Conservation (phyloP, 495 filamentous ascomycete genomes). For the Penicillium psychrofluorescens region DNA sequence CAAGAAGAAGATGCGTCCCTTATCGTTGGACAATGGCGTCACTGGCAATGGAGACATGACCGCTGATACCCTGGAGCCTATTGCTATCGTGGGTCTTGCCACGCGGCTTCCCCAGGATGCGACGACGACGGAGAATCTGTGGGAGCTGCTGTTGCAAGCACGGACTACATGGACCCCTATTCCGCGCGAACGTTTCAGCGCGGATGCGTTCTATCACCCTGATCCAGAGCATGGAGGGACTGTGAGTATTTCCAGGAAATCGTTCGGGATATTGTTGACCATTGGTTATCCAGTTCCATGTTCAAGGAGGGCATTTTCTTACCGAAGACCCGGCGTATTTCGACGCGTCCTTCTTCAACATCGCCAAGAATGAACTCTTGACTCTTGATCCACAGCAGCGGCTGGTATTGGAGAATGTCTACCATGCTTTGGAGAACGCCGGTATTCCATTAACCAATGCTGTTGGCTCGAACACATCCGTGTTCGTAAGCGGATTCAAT, state of each 20-base stretch:
- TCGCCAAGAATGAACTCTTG: conserved; percentile 44
- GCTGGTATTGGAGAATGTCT: conserved; percentile 50
- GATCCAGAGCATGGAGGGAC: conserved; percentile 23
- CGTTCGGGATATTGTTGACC: not conserved
- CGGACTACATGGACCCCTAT: conserved; percentile 41
- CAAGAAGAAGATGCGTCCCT: conserved; percentile 3
- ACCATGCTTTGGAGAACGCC: conserved; percentile 37
- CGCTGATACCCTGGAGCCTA: conserved; percentile 26
- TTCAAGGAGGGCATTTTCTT: conserved; percentile 18
- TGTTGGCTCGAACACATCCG: conserved; percentile 25
- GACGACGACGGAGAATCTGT: conserved; percentile 34
- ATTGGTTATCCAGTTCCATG: conserved; percentile 8
- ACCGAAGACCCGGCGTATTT: conserved; percentile 33
- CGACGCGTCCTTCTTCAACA: conserved; percentile 49
- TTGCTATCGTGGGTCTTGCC: conserved; percentile 52
- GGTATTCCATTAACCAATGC: conserved; percentile 15
- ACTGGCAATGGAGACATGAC: not conserved
- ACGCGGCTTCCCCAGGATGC: conserved; percentile 47
- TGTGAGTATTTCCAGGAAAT: conserved; percentile 4
- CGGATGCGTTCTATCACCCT: conserved; percentile 37
- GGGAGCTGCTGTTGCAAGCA: conserved; percentile 36
- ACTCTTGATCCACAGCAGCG: conserved; percentile 41
- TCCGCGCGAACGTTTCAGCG: conserved; percentile 49
- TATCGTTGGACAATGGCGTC: not conserved
- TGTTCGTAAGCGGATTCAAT: conserved; percentile 24